Base-by-base conservation (phyloP, 495 filamentous ascomycete genomes). In the Pyrenula aspistea region DNA sequence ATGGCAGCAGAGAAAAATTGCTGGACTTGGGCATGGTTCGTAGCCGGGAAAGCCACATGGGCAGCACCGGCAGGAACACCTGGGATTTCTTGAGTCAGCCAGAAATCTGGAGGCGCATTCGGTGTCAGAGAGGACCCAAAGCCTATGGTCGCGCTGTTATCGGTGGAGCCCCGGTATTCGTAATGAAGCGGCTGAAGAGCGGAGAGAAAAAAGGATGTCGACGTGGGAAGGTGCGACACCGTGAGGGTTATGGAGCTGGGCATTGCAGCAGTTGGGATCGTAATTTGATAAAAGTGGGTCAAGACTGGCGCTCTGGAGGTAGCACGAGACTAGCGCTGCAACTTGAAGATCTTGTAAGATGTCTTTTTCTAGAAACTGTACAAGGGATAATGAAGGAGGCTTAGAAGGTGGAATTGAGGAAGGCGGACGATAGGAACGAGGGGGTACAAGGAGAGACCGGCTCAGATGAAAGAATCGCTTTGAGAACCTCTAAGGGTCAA, bases 201-300 rank as follows among this genome's bases (percentile, higher is more conserved):
- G 58, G 84, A 78, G 2, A 91, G 79, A 68, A 87, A 95, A 73
- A 91, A 92, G 1, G 86, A 91, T 49, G 82, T 83, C 8, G 88
- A 85, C 20, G 82, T 83, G 8, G 88, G 82, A 47, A 93, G 84
- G 65, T 91, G 82, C 51, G 81, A 83, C 63, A 92, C 89, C 22
- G 77, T 82, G 50, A 85, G 70, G 57, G 76, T 77, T 58, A 83
- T 69, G 61, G 80, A 80, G 58, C 82, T 66, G 57, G 80, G 78
- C 82, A 83, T 84, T 31, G 59, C 60, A 57, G 56, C 36, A 51
- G 19, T 25, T 36, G 31, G 31, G 31, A 42, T 4, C 4, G 31
- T 8, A 4, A 15, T 4, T 15, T 15, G 31, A 15, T 4, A 15
- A 42, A 8, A 42, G 31, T 42, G 31, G 31, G 31, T 42, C 31